Percentiles rank a stretch among this genome's conserved stretches.
Conservation (phyloP, 148 eudicot species). For the Rhododendron molle region DNA sequence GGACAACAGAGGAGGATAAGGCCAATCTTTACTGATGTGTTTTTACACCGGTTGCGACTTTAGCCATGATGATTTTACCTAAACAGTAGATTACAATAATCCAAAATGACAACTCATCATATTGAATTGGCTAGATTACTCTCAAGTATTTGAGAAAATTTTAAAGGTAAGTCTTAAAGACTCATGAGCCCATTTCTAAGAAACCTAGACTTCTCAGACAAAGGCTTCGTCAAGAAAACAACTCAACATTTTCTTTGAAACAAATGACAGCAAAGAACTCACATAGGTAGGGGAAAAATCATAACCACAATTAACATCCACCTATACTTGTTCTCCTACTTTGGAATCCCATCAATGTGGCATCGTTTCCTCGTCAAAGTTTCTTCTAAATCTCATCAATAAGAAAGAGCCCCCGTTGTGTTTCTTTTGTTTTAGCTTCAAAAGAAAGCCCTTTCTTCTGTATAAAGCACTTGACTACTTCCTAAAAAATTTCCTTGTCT, state of each 20-base stretch:
- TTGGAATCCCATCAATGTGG: neutral
- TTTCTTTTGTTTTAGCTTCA: neutral
- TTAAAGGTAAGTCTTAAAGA: neutral
- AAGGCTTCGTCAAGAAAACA: neutral
- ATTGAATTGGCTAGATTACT: neutral
- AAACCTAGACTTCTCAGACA: neutral
- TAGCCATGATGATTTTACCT: neutral
- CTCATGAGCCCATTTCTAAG: neutral
- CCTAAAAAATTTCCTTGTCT: neutral
- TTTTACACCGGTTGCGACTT: neutral
- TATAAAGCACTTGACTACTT: slow-evolving; percentile 2
- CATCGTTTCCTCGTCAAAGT: neutral
- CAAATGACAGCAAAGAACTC: slow-evolving; percentile 9
- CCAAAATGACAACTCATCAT: neutral
- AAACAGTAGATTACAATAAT: neutral
- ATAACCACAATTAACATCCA: neutral
- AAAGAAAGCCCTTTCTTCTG: neutral
- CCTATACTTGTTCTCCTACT: neutral
- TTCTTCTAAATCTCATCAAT: neutral
- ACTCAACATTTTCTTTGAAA: neutral
- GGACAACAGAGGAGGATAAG: neutral
- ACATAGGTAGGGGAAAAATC: neutral
- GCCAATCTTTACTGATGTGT: neutral
- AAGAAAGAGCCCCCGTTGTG: neutral
- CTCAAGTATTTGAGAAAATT: neutral